Evolutionary conservation across 2,329 filamentous ascomycete genomes (phyloP).

Genomic region (Curvularia lunata): DNA sequence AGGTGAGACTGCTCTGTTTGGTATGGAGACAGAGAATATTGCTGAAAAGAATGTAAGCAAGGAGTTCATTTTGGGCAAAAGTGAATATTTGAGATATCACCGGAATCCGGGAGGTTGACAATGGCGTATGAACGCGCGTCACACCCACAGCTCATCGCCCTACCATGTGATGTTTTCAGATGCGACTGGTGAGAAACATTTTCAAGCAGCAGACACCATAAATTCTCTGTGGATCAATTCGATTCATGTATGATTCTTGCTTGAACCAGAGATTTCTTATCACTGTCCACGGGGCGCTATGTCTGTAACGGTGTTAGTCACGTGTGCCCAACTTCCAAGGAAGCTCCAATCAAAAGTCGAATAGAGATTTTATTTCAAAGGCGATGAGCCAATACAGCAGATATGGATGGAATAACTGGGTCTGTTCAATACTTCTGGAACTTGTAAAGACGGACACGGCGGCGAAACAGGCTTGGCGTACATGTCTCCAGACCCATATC

Average conservation of each 20-base stretch:
- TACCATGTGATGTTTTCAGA: not conserved
- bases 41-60: too few species aligned
- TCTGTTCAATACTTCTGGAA: not conserved
- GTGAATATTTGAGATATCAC: not conserved
- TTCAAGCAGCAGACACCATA: not conserved
- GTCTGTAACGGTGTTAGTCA: not conserved
- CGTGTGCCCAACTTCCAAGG: not conserved
- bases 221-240: not conserved
- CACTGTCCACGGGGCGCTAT: not conserved
- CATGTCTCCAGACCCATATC: not conserved
- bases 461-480: not conserved
- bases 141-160: not conserved
- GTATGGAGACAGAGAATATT: too few species aligned
- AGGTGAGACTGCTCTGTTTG: too few species aligned
- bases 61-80: too few species aligned
- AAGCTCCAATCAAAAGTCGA: not conserved
- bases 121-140: not conserved
- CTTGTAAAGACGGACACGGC: not conserved
- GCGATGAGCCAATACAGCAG: not conserved
- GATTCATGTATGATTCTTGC: not conserved
- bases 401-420: not conserved
- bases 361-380: not conserved
- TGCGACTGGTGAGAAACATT: not conserved
- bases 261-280: not conserved
- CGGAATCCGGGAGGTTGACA: not conserved